Base-by-base conservation (phyloP, 179 eudicot species). In the Vitellaria paradoxa region DNA sequence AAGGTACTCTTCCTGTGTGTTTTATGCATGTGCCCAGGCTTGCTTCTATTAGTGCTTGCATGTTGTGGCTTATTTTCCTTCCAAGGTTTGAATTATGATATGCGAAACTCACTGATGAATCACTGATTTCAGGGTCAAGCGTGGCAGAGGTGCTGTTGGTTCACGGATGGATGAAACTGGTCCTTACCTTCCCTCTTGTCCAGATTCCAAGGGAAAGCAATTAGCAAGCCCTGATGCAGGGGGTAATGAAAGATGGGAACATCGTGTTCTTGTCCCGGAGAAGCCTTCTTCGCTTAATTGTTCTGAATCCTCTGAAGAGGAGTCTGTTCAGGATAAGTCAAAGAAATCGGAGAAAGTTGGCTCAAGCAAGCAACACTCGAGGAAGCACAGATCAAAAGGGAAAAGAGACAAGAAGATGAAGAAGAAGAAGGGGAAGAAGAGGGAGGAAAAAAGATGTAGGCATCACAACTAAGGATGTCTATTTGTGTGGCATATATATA, bases 91-190 rank as follows among this genome's bases (percentile, higher is more conserved):
- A 15, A 50, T 50, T 50, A 8, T 50, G 55, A 30, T 60, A 40
- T 17, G 10, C 55, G 50, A 63, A 61, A 63, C 84, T 67, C 30
- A 77, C 65, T 12, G 13, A 49, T 46, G 72, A 45, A 18, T 72
- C 77, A 49, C 18, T 72, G 37, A 70, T 84, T 77, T 69, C 89
- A 95, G 99, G 88, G 85, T 69, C 23, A 95, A 95, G 85, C 92
- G 99, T 55, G 99, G 99, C 11, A 88, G 97, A 73, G 99, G 99
- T 76, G 81, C 93, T 67, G 77, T 93, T 82, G 99, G 99, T n/a
- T 87, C 97, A 75, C 84, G 97, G 81, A 95, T 95, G 97, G 97
- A 95, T 80, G 98, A 94, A 89, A 83, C 97, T 17, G 97, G 99
- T 69, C 99, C 97, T 50, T 95, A 87, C 74, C 91, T 91, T 65